A percentile compares a stretch with the other conserved stretches of the same genome.
These are phyloP conservation scores for Escovopsis sp. DNA, from an alignment of 2,329 filamentous ascomycete genomes.

Conservation along the genomic window DNA sequence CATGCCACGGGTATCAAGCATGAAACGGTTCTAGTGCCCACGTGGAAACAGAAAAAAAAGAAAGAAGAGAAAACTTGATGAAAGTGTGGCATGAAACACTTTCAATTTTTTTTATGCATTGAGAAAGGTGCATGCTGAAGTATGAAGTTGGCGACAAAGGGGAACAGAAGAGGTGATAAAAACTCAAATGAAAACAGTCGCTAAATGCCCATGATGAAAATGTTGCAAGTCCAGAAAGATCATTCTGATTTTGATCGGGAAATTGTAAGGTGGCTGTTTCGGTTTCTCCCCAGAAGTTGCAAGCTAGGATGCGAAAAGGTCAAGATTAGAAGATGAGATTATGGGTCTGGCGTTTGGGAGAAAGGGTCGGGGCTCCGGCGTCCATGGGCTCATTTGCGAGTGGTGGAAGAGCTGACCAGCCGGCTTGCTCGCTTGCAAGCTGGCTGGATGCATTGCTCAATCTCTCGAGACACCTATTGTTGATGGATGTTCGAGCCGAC, in stretches of 20 bases:
- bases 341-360: neutral
- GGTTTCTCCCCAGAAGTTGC: neutral
- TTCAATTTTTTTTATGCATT: too few relatives aligned
- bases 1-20: too few relatives aligned
- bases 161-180: slow-evolving; percentile 5
- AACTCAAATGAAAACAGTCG: slow-evolving; percentile 21
- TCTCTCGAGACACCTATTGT: slow-evolving; percentile 19
- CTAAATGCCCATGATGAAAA: slow-evolving; percentile 30
- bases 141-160: too few relatives aligned
- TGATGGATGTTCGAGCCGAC: slow-evolving; percentile 28
- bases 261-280: slow-evolving; percentile 5
- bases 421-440: neutral
- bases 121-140: too few relatives aligned
- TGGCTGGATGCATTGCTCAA: slow-evolving; percentile 2
- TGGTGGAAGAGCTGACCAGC: slow-evolving; percentile 1
- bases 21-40: too few relatives aligned
- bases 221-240: slow-evolving; percentile 17
- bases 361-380: neutral
- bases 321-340: slow-evolving; percentile 5
- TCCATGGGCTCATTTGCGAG: neutral
- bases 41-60: too few relatives aligned
- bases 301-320: slow-evolving; percentile 2
- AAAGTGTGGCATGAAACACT: too few relatives aligned
- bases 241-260: slow-evolving; percentile 18
- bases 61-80: too few relatives aligned